A percentile compares a stretch with the other conserved stretches of the same genome.
Conservation (phyloP, 1,139 yeast genomes). For the Spencermartinsiella ligniputridi region DNA sequence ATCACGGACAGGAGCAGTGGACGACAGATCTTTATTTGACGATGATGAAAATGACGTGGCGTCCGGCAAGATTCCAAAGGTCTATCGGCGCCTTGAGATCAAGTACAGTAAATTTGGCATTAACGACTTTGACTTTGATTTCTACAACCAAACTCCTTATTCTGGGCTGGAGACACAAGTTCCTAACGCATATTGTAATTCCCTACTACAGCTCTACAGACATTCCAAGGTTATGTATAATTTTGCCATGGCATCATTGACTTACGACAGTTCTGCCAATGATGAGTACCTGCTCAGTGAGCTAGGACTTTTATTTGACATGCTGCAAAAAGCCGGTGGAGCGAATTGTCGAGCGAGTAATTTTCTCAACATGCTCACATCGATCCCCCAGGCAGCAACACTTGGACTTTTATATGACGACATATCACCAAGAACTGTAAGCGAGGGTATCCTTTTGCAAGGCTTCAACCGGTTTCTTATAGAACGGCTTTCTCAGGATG, state of each 20-base stretch:
- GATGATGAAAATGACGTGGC: conserved; percentile 23
- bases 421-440: conserved; percentile 11
- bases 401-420: conserved; percentile 53
- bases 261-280: conserved; percentile 18
- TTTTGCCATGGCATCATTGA: conserved; percentile 40
- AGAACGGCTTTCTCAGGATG: conserved; percentile 48
- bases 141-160: conserved; percentile 66
- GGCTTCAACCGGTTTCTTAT: conserved; percentile 58
- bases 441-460: conserved; percentile 42
- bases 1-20: conserved; percentile 29
- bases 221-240: conserved; percentile 72
- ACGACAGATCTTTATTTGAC: conserved; percentile 24
- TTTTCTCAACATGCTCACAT: conserved; percentile 50
- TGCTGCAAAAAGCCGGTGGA: conserved; percentile 80
- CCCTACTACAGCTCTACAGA: conserved; percentile 77
- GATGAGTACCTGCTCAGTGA: conserved; percentile 55
- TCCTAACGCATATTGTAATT: conserved; percentile 75
- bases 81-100: conserved; percentile 70
- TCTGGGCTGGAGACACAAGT: conserved; percentile 90
- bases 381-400: conserved; percentile 34
- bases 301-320: conserved; percentile 83
- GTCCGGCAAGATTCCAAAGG: conserved; percentile 50
- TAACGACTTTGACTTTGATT: conserved; percentile 86
- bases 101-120: conserved; percentile 89
- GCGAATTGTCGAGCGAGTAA: conserved; percentile 68